Evolutionary conservation across 495 filamentous ascomycete genomes (phyloP), one percentile per base, ranked within the genome.

Genomic region (Tuber aestivum): DNA sequence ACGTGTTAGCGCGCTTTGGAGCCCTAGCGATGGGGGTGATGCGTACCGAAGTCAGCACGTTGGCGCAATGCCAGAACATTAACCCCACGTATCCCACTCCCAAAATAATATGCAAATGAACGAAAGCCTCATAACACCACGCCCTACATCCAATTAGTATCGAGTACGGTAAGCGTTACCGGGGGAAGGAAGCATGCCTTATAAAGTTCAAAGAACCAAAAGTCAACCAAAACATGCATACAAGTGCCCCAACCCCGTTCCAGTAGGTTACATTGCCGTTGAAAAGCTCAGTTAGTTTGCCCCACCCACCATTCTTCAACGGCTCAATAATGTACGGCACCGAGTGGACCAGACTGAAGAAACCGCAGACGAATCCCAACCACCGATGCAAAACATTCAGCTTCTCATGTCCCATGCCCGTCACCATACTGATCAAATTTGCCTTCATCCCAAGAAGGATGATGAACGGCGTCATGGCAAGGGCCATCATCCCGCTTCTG

Each of bases 41-140:
- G 14, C 73, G 37, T 72, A 80, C 78, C 44, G 94, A 96, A 23
- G 90, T 90, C 41, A 98, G 86, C 82, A 93, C 96, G 83, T 98
- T 97, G 80, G 93, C 90, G 79, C 92, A 95, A 84, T 98, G 95
- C 95, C 95, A 98, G 84, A 98, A 97, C 23, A 98, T 88, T 85
- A 97, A 88, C 16, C 87, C 94, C 44, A 97, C 83, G 81, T 93
- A 97, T 48, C 93, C 87, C 71, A 94, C 88, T 3, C 94, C 91
- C 18, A 93, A 90, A 0, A 94, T 92, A 1, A 94, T 90, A 81
- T 98, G 95, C 23, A 95, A 83, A 42, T 90, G 84, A 23, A 95
- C 88, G 81, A 97, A 98, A 2, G 93, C 83, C 83, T 98, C 95
- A 83, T 97, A 97, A 84, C 89, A 86, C 84, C 85, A 84, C 41